Percentiles rank a stretch among this genome's conserved stretches.
Conservation (phyloP, 371 early-diverging fungal genomes). For the Fennellomyces sp. region DNA sequence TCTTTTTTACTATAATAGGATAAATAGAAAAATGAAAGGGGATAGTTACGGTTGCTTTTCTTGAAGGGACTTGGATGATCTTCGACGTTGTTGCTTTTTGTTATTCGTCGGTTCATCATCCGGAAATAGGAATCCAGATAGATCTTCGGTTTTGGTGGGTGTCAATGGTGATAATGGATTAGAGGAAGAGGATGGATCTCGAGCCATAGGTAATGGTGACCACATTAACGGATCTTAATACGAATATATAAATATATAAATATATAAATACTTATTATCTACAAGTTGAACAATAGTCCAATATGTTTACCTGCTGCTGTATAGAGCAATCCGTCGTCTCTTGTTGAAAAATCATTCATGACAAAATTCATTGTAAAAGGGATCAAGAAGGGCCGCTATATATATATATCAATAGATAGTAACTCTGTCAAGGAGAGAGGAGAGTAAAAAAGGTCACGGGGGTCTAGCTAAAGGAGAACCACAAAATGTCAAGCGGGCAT, state of each 20-base stretch:
- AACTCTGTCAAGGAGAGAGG: too few relatives aligned
- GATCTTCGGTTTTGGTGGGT: background rate
- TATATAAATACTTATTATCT: background rate
- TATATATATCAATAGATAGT: background rate
- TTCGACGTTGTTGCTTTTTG: background rate
- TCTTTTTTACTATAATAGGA: too few relatives aligned
- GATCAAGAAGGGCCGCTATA: background rate
- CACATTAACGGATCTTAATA: background rate
- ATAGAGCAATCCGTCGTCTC: background rate
- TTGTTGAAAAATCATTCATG: conserved; percentile 3
- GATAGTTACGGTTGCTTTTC: background rate
- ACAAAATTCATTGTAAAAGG: background rate
- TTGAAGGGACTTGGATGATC: background rate
- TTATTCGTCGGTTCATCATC: background rate
- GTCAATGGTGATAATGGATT: background rate
- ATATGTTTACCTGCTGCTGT: background rate
- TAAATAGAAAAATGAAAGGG: background rate
- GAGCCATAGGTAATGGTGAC: background rate
- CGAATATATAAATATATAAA: background rate
- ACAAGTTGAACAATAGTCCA: too few relatives aligned
- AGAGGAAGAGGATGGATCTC: background rate
- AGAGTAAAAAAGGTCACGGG: too few relatives aligned
- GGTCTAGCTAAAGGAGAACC: too few relatives aligned
- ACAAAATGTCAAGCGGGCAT: too few relatives aligned
- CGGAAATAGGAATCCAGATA: background rate